Evolutionary conservation across 78 protist species (phyloP), one percentile per base, ranked within the genome.

Genomic region (Carpediemonas membranifera): DNA sequence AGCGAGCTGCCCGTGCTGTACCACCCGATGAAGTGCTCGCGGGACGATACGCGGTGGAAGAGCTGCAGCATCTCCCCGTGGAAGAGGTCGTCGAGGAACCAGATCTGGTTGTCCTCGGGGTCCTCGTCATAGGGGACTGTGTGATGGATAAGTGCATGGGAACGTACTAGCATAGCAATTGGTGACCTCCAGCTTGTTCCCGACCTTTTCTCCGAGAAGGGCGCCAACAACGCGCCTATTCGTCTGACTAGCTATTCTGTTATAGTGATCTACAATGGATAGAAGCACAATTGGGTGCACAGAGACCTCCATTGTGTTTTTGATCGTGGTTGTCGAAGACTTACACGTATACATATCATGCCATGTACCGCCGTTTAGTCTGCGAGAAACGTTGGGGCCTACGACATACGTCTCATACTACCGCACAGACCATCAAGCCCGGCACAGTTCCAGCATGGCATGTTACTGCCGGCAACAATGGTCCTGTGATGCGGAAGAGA

Each of bases 221-320:
- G 51, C 44, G 28, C 69, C 69, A 36, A 28, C 16, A 35, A 64
- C 69, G 19, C 69, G 19, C 28, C 52, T 55, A 3, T 64, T 28
- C 16, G 30, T 35, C 15, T 11, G 7, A 28, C 31, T 31, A 15
- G 50, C 18, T 27, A 64, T 57, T 5, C 69, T 30, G 16, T 64
- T 21, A 39, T 37, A 39, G 28, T 64, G 69, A 37, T 64, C 69
- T 53, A 39, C 16, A 7, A 64, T 36, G 24, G 53, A 36, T 7
- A 64, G 30, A 37, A 64, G 51, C 5, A 64, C 69, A 7, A 37
- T 24, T 5, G 69, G 69, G 51, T 64, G 69, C 5, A 64, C n/a
- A 16, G 51, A 33, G 30, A 58, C 61, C 33, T 58, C 33, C 21
- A 51, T n/a, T n/a, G n/a, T n/a, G n/a, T n/a, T n/a, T n/a, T n/a